phyloP scores from a whole-genome alignment of 2,329 filamentous ascomycete species.

The Elsinoe fawcettii region DNA sequence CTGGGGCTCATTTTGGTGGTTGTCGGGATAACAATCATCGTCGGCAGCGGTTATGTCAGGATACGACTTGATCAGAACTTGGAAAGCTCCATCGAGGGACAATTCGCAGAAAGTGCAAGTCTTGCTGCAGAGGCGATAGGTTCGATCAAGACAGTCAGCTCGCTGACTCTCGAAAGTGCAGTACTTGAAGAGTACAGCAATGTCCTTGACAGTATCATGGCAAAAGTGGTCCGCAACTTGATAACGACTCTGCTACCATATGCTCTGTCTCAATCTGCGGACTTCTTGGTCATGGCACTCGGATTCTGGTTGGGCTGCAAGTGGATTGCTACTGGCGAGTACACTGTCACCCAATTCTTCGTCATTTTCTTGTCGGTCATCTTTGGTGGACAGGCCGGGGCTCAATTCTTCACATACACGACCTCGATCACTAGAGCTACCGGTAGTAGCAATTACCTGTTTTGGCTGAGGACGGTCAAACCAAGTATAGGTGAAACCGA shows the following conservation, averaged over 20 bases:
- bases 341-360: slow-evolving; percentile 42
- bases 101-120: slow-evolving; percentile 29
- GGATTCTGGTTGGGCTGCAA: slow-evolving; percentile 32
- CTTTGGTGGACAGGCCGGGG: slow-evolving; percentile 59
- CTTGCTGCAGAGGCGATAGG: slow-evolving; percentile 31
- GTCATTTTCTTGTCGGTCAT: slow-evolving; percentile 58
- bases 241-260: slow-evolving; percentile 24
- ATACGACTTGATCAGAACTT: slow-evolving; percentile 30
- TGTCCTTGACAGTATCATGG: slow-evolving; percentile 25
- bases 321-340: slow-evolving; percentile 28
- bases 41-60: slow-evolving; percentile 29
- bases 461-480: slow-evolving; percentile 35
- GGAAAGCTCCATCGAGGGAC: slow-evolving; percentile 24
- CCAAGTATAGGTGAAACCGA: slow-evolving; percentile 33
- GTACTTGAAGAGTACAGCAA: slow-evolving; percentile 26
- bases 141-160: slow-evolving; percentile 30
- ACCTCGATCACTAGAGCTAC: slow-evolving; percentile 31
- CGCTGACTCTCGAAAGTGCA: slow-evolving; percentile 27
- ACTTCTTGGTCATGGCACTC: slow-evolving; percentile 27
- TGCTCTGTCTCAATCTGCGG: slow-evolving; percentile 28
- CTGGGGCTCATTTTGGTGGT: slow-evolving; percentile 30
- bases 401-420: slow-evolving; percentile 58
- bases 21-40: slow-evolving; percentile 27
- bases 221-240: slow-evolving; percentile 19
- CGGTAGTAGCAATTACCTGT: slow-evolving; percentile 37